phyloP scores from a whole-genome alignment of 257 asterid genomes.

The Nicotiana noctiflora region DNA sequence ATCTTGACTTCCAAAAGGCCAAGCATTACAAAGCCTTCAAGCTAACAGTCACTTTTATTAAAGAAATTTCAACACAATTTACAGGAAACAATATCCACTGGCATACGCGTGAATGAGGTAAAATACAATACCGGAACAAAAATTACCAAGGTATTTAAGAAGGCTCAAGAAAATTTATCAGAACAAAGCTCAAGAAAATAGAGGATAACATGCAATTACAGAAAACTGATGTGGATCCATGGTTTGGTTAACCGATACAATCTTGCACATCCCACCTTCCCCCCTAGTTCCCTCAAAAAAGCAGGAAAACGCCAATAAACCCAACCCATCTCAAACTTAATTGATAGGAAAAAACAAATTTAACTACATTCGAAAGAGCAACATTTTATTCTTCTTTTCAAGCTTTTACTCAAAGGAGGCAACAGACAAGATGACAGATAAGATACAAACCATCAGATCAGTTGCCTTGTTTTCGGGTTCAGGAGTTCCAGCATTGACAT shows the following conservation, averaged over 20 bases:
- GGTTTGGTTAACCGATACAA: not conserved
- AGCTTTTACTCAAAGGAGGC: not conserved
- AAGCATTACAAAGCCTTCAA: not conserved
- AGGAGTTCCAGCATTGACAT: conserved; percentile 45
- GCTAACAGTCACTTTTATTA: not conserved
- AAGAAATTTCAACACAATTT: not conserved
- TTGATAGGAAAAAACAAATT: not conserved
- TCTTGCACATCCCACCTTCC: not conserved
- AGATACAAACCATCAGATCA: conserved; percentile 49
- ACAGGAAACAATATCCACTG: not conserved
- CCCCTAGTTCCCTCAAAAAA: not conserved
- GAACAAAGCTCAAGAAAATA: conserved; percentile 9
- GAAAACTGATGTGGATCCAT: not conserved
- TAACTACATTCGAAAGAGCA: not conserved
- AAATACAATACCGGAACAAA: not conserved
- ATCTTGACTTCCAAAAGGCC: not conserved
- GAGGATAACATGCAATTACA: not conserved
- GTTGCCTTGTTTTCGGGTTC: conserved; percentile 63
- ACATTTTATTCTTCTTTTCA: not conserved
- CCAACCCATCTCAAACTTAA: not conserved
- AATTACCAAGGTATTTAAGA: not conserved
- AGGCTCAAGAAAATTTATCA: conserved; percentile 1
- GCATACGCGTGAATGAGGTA: not conserved
- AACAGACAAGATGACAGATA: not conserved
- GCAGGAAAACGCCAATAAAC: not conserved